Evolutionary conservation across 2,329 filamentous ascomycete species (phyloP), one percentile per base, ranked within the genome.

Genomic region (Colletotrichum nymphaeae): DNA sequence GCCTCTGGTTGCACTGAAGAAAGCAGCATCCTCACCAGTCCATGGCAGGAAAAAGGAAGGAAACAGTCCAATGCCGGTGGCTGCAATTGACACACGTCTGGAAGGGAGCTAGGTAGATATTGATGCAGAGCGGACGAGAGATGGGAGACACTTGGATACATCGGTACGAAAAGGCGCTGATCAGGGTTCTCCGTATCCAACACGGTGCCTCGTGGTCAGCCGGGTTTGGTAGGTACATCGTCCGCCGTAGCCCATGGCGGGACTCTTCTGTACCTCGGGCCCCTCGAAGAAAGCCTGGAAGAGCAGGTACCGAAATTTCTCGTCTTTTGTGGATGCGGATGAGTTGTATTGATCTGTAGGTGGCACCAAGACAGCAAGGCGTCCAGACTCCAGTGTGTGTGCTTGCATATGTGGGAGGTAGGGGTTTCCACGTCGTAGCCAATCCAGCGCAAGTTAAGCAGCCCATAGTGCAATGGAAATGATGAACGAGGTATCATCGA

Each of bases 161-260:
- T 72, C 52, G 49, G 32, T 53, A 32, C 42, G 35, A 19, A 32
- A 22, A 30, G 66, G 26, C 67, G 67, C 70, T 46, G 70, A 73
- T 73, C 70, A 73, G 70, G 70, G 70, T 73, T 73, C 67, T 73
- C 70, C 49, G 56, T 73, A 32, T 57, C 55, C 46, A 60, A 49
- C 58, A 63, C 59, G 14, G 70, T 53, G 70, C 56, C 60, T 46
- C 32, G 32, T 56, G 60, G 60, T 63, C 49, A 16, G 46, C 46
- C 67, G 46, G 30, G 69, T 69, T 52, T n/a, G 55, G 65, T 30
- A 73, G 65, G 70, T 69, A 64, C 70, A 59, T 64, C 35, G 49
- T 28, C 53, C 24, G 35, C 42, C 59, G 26, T 58, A 52, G 53
- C 42, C 69, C 53, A 35, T 24, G 59, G 53, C 37, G 64, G 59